Percentiles rank a stretch among this genome's conserved stretches.
Evolutionary conservation across 2,329 filamentous ascomycete species (phyloP).

Genomic region (Aspergillus pseudotamarii): DNA sequence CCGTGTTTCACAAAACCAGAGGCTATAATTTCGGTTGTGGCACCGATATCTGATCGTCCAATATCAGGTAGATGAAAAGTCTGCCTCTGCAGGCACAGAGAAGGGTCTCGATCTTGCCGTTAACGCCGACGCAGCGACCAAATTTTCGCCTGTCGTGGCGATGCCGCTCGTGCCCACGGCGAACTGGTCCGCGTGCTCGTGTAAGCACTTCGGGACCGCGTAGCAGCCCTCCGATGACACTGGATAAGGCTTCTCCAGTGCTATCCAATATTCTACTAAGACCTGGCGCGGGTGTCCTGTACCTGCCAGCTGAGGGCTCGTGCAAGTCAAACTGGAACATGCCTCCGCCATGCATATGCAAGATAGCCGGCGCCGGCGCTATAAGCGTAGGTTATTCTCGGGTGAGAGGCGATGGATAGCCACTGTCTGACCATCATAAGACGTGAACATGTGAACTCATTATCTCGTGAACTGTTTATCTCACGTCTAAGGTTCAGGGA

Average conservation of each 20-base stretch:
- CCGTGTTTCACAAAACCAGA: conserved; percentile 40
- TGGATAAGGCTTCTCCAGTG: conserved; percentile 28
- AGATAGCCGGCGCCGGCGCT: conserved; percentile 19
- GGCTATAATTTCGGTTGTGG: conserved; percentile 37
- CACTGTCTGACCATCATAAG: conserved; percentile 25
- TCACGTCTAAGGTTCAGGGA: conserved; percentile 21
- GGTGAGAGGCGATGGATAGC: conserved; percentile 22
- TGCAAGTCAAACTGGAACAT: conserved; percentile 23
- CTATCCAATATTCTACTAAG: conserved; percentile 31
- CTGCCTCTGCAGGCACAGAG: conserved; percentile 41
- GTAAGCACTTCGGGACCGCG: conserved; percentile 41
- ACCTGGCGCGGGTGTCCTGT: conserved; percentile 20
- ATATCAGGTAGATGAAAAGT: conserved; percentile 52
- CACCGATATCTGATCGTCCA: conserved; percentile 47
- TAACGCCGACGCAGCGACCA: conserved; percentile 44
- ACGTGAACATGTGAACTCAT: conserved; percentile 16
- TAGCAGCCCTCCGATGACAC: conserved; percentile 30
- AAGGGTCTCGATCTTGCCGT: conserved; percentile 39
- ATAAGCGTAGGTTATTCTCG: conserved; percentile 5
- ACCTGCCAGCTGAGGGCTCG: conserved; percentile 18
- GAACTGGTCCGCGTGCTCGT: conserved; percentile 42
- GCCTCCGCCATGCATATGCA: conserved; percentile 31
- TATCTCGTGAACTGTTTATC: conserved; percentile 14
- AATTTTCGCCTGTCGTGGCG: conserved; percentile 46
- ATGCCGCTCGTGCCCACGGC: conserved; percentile 45